These are phyloP conservation scores for Neurospora hispaniola DNA, from an alignment of 495 filamentous ascomycete species.

Conservation along the genomic window DNA sequence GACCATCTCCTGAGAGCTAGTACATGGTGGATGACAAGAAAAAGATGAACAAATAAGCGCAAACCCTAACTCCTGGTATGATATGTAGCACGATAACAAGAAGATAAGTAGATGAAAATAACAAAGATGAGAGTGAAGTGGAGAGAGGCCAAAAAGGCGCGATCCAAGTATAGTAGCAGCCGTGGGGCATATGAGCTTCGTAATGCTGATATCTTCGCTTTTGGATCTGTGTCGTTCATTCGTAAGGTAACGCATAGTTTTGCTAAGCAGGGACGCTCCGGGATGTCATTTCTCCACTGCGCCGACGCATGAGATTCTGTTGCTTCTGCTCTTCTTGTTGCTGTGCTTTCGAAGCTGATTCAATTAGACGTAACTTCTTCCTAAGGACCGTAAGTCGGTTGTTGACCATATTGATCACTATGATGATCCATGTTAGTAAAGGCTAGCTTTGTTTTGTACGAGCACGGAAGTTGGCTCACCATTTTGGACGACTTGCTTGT, in stretches of 20 bases:
- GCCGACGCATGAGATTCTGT: slow-evolving; percentile 24
- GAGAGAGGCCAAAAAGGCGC: not conserved
- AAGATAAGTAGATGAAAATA: not conserved
- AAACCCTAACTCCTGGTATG: slow-evolving; percentile 10
- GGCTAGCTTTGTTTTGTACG: not conserved
- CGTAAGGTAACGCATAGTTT: slow-evolving; percentile 6
- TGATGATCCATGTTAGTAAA: slow-evolving; percentile 6
- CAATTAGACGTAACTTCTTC: slow-evolving; percentile 35
- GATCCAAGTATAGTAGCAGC: slow-evolving; percentile 2
- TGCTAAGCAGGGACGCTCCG: slow-evolving; percentile 31
- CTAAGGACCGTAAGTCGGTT: slow-evolving; percentile 27
- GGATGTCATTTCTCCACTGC: slow-evolving; percentile 36
- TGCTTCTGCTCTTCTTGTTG: slow-evolving; percentile 21
- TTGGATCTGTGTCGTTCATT: not conserved
- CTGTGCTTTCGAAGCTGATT: slow-evolving; percentile 29
- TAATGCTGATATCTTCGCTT: not conserved
- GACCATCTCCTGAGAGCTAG: not conserved
- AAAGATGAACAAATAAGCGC: not conserved
- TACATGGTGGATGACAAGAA: not conserved
- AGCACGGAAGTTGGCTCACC: slow-evolving; percentile 29
- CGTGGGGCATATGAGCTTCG: slow-evolving; percentile 13
- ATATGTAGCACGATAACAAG: not conserved
- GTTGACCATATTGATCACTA: slow-evolving; percentile 40
- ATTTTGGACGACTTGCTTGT: slow-evolving; percentile 61
- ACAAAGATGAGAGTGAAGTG: not conserved